Conservation (phyloP, 352 stramenopile species). For the Elongisporangium anandrum region DNA sequence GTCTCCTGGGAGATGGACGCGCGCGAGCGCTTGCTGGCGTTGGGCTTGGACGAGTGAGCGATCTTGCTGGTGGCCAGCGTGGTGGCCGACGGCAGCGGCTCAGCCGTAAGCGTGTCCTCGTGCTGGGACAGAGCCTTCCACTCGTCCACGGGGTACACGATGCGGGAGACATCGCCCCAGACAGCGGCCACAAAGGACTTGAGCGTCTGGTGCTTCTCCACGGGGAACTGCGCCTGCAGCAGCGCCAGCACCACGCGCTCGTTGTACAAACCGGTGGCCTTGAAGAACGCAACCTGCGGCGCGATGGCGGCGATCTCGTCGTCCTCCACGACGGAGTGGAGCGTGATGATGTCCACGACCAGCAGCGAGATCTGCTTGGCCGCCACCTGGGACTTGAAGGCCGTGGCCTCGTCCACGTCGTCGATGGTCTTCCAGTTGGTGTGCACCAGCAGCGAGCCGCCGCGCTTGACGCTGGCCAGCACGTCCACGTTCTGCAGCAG, state of each 20-base stretch:
- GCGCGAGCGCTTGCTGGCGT: slow-evolving; percentile 35
- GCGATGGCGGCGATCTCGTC: slow-evolving; percentile 42
- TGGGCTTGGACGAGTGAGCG: slow-evolving; percentile 24
- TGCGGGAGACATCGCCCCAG: slow-evolving; percentile 48
- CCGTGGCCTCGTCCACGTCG: slow-evolving; percentile 43
- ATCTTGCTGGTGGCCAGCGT: slow-evolving; percentile 54
- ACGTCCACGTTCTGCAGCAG: slow-evolving; percentile 55
- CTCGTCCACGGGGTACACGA: slow-evolving; percentile 42
- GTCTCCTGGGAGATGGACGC: slow-evolving; percentile 42
- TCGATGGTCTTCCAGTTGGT: slow-evolving; percentile 60
- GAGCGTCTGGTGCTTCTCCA: slow-evolving; percentile 39
- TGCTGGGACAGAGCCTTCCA: slow-evolving; percentile 29
- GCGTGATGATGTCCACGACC: slow-evolving; percentile 44
- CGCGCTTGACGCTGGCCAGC: slow-evolving; percentile 39
- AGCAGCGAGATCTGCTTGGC: slow-evolving; percentile 41
- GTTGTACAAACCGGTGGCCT: slow-evolving; percentile 47
- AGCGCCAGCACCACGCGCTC: slow-evolving; percentile 56
- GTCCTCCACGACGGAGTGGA: slow-evolving; percentile 49
- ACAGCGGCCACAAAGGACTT: slow-evolving; percentile 51
- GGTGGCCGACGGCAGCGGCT: slow-evolving; percentile 19
- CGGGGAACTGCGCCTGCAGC: slow-evolving; percentile 33
- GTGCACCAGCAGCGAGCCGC: slow-evolving; percentile 53
- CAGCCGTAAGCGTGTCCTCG: slow-evolving; percentile 1
- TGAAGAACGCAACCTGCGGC: slow-evolving; percentile 58
- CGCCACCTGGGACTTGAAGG: slow-evolving; percentile 57